Conservation (phyloP, 169 alveolate genomes). For the Cryptosporidium sp. region DNA sequence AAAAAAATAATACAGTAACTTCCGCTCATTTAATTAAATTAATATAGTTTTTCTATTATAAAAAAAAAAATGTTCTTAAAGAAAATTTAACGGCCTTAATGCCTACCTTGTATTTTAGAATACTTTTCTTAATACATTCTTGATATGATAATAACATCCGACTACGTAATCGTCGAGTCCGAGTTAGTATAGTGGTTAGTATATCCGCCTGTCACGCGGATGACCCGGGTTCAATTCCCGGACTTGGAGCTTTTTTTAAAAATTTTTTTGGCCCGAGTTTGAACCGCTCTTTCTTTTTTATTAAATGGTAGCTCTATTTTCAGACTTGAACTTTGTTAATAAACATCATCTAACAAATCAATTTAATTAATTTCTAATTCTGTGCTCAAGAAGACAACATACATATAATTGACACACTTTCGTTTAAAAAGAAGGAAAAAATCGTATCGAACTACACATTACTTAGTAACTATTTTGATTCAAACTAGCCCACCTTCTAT, state of each 20-base stretch:
- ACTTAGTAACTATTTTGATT: constrained; percentile 1
- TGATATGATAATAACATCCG: background rate
- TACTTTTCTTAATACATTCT: background rate
- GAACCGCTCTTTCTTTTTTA: too few species aligned
- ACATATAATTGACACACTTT: background rate
- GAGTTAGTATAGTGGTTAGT: constrained; percentile 92
- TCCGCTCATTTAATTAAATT: too few species aligned
- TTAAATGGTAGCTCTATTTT: too few species aligned
- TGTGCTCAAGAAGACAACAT: background rate
- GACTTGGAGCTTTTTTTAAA: constrained; percentile 86
- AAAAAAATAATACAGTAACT: too few species aligned
- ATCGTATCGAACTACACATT: background rate
- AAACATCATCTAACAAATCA: too few species aligned
- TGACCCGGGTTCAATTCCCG: constrained; percentile 93
- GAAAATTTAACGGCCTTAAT: background rate
- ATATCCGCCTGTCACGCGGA: constrained; percentile 93
- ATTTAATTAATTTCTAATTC: too few species aligned
- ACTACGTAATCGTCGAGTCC: constrained; percentile 67
- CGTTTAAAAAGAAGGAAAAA: background rate
- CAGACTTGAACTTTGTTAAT: too few species aligned
- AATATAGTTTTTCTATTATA: too few species aligned
- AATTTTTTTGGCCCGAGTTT: background rate
- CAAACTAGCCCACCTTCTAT: background rate
- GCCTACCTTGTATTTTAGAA: too few species aligned
- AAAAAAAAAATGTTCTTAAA: background rate